A percentile compares a stretch with the other conserved stretches of the same genome.
Conservation (phyloP, 2,329 filamentous ascomycete species). For the Remersonia thermophila region DNA sequence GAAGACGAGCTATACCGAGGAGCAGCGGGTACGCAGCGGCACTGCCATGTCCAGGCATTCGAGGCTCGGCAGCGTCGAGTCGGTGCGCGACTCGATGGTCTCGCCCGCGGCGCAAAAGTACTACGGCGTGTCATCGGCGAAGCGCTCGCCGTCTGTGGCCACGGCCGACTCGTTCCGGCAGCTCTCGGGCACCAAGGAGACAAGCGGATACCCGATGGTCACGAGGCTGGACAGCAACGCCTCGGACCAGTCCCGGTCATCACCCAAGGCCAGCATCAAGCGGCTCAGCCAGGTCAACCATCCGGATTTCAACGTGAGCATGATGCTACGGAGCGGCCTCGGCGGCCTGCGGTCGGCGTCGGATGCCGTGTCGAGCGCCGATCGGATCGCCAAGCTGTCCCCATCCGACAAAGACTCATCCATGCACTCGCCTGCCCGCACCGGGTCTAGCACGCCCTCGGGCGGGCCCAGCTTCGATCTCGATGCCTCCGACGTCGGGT, state of each 20-base stretch:
- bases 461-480: constrained; percentile 62
- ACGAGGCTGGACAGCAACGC: constrained; percentile 44
- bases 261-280: constrained; percentile 28
- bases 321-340: constrained; percentile 39
- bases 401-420: constrained; percentile 41
- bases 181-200: constrained; percentile 40
- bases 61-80: constrained; percentile 67
- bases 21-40: constrained; percentile 54
- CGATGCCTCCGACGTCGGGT: constrained; percentile 58
- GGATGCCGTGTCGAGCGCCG: constrained; percentile 48
- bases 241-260: constrained; percentile 24
- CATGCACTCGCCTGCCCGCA: constrained; percentile 55
- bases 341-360: constrained; percentile 80
- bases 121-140: constrained; percentile 38
- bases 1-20: constrained; percentile 66
- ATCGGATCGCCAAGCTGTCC: constrained; percentile 35
- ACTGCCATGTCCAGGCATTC: constrained; percentile 61
- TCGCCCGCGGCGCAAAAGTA: constrained; percentile 61
- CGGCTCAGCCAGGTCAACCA: constrained; percentile 36
- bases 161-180: constrained; percentile 44
- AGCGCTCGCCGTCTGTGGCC: constrained; percentile 47
- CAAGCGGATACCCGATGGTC: constrained; percentile 38
- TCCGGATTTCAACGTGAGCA: constrained; percentile 44
- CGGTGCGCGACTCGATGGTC: constrained; percentile 47
- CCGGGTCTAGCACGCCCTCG: constrained; percentile 61